phyloP scores from a whole-genome alignment of 129 eudicot genomes.

The Dittrichia graveolens region DNA sequence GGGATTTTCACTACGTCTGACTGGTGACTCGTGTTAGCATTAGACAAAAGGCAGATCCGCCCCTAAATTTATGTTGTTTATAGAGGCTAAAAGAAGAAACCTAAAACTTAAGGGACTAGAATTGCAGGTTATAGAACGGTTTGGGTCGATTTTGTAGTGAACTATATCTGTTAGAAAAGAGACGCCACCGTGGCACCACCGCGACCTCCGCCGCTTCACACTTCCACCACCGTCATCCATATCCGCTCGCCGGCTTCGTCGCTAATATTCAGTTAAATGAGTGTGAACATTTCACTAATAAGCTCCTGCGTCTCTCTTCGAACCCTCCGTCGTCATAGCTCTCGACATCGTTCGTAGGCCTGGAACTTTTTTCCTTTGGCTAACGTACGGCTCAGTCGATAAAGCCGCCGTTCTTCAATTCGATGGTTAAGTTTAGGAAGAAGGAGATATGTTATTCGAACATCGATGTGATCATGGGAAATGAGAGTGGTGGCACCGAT shows the following conservation, averaged over 20 bases:
- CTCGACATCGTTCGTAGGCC: slow-evolving; percentile 6
- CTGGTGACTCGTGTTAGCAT: no score
- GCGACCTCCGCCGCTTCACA: background rate
- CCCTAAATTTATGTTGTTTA: no score
- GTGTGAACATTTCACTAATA: slow-evolving; percentile 45
- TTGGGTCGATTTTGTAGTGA: no score
- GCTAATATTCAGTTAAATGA: background rate
- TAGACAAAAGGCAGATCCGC: no score
- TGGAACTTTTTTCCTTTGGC: slow-evolving; percentile 5
- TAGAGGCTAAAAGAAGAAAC: no score
- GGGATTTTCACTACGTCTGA: no score
- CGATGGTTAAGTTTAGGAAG: slow-evolving; percentile 2
- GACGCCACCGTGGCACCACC: no score
- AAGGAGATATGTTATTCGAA: slow-evolving; percentile 8
- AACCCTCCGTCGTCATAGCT: slow-evolving; percentile 19
- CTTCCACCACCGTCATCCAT: slow-evolving; percentile 1
- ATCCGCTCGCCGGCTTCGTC: background rate
- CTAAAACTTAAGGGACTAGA: no score
- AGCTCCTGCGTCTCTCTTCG: slow-evolving; percentile 26
- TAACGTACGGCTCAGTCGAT: slow-evolving; percentile 1
- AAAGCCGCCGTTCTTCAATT: slow-evolving; percentile 14
- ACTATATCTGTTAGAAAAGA: no score
- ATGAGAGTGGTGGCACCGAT: slow-evolving; percentile 43
- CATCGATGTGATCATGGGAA: slow-evolving; percentile 49
- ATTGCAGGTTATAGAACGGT: no score